phyloP scores from a whole-genome alignment of 768 basidiomycete genomes.

The Rossbeevera mucosa region DNA sequence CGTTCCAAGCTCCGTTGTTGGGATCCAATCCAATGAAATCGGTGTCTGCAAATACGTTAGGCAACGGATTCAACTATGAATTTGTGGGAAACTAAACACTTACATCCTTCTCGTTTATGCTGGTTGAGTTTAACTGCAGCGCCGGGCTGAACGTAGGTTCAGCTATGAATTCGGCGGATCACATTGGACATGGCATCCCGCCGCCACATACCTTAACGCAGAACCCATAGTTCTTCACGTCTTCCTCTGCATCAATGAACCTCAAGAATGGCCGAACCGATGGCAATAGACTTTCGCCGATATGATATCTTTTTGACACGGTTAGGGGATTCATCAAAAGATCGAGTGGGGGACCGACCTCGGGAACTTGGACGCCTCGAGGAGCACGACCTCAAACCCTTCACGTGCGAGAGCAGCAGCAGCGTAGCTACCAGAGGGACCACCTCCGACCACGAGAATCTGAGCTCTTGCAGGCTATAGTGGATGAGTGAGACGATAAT shows the following conservation, averaged over 20 bases:
- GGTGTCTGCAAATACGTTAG: slow-evolving; percentile 1
- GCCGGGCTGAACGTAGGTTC: slow-evolving; percentile 1
- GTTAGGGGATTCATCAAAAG: not conserved
- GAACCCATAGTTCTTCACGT: slow-evolving; percentile 7
- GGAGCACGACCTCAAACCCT: slow-evolving; percentile 6
- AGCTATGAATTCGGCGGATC: not conserved
- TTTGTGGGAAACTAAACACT: not conserved
- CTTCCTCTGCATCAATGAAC: slow-evolving; percentile 9
- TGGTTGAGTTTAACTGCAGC: slow-evolving; percentile 7
- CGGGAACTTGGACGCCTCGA: slow-evolving; percentile 11
- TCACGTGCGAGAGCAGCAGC: slow-evolving; percentile 8
- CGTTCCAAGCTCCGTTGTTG: slow-evolving; percentile 7
- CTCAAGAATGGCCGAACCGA: slow-evolving; percentile 7
- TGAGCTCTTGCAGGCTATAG: not conserved
- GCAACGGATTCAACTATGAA: not conserved
- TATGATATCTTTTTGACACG: slow-evolving; percentile 9
- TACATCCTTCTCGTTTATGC: slow-evolving; percentile 10
- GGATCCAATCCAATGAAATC: slow-evolving; percentile 6
- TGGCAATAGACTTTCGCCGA: slow-evolving; percentile 12
- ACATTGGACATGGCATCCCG: not conserved
- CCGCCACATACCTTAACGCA: slow-evolving; percentile 4
- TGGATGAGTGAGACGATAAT: not conserved
- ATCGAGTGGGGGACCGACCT: slow-evolving; percentile 3
- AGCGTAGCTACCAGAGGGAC: slow-evolving; percentile 11
- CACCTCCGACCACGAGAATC: slow-evolving; percentile 13